Base-by-base conservation (phyloP, 2,329 filamentous ascomycete species). In the Cadophora luteo-olivacea region DNA sequence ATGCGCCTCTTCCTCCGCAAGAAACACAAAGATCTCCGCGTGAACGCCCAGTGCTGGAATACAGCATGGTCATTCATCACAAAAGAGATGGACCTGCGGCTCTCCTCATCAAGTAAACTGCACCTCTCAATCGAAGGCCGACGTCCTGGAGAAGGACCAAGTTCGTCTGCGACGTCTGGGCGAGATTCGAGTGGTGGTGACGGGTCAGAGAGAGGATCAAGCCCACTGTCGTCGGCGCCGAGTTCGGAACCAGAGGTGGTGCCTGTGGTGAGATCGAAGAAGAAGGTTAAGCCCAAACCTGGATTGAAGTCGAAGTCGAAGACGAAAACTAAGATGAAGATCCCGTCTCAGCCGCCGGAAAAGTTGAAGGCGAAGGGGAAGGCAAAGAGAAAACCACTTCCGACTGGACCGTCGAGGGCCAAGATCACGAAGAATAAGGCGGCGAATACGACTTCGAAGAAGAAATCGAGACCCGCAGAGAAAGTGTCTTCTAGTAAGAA, bases 31-130 rank as follows among this genome's bases (percentile, higher is more conserved):
- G 78, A 80, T 62, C 68, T 80, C 7, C 72, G 78, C 12, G 70
- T 79, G 8, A 80, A 80, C 52, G 72, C 73, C 5, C 72, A 72
- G 49, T 80, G 78, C 48, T 80, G 78, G 77, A 61, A 67, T 25
- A 74, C 74, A 4, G 63, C 76, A 8, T 79, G 77, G 73, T 68
- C 73, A 14, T 79, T 74, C 52, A 76, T 80, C 19, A 71, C 73
- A 1, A 64, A 36, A 7, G 66, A 68, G 24, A 70, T 70, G 66
- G 67, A 65, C 9, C 55, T 66, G 11, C 49, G 67, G 32, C 45
- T 58, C 22, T 16, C 45, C 32, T n/a, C 38, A 8, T 16, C 48
- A 24, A 22, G 41, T 22, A 48, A 41, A 48, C 5, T 48, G 22
- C 36, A 33, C 1, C 48, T 41, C 4, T 54, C 68, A 16, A 55